A percentile compares a stretch with the other conserved stretches of the same genome.
phyloP scores from a whole-genome alignment of 1,139 yeast genomes.

The Taphrina populina region DNA sequence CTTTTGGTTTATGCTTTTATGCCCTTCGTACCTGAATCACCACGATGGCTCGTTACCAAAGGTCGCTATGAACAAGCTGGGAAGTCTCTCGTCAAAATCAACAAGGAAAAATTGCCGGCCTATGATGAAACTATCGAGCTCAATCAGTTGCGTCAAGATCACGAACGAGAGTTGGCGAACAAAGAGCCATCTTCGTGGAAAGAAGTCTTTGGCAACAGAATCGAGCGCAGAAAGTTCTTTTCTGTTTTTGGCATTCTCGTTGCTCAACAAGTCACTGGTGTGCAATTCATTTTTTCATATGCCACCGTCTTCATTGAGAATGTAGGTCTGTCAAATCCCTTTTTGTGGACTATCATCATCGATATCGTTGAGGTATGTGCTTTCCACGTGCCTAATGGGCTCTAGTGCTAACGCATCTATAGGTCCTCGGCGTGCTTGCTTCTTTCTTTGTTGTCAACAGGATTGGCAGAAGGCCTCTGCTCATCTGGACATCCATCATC shows the following conservation, averaged over 20 bases:
- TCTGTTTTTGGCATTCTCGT: conserved; percentile 47
- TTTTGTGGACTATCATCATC: conserved; percentile 69
- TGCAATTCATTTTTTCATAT: conserved; percentile 62
- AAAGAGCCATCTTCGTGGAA: conserved; percentile 29
- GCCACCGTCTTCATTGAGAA: conserved; percentile 64
- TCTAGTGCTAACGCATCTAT: not conserved
- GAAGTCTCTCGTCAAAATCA: conserved; percentile 7
- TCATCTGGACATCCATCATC: conserved; percentile 61
- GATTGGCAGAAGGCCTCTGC: conserved; percentile 66
- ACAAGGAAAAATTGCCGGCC: conserved; percentile 21
- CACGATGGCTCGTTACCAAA: conserved; percentile 30
- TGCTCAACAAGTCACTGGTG: conserved; percentile 68
- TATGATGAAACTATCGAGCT: conserved; percentile 24
- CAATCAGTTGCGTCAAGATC: conserved; percentile 6
- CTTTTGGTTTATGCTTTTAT: conserved; percentile 9
- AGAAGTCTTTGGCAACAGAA: conserved; percentile 11
- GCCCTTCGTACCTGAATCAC: conserved; percentile 29
- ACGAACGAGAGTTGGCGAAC: conserved; percentile 10
- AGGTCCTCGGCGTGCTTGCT: conserved; percentile 48
- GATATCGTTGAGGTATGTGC: conserved; percentile 61
- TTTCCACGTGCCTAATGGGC: not conserved
- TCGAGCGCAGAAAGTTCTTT: conserved; percentile 31
- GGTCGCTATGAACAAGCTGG: conserved; percentile 27
- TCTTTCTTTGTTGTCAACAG: conserved; percentile 55
- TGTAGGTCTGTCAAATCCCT: conserved; percentile 55